Evolutionary conservation across 495 filamentous ascomycete genomes (phyloP).

Genomic region (Hypoxylon lenormandii): DNA sequence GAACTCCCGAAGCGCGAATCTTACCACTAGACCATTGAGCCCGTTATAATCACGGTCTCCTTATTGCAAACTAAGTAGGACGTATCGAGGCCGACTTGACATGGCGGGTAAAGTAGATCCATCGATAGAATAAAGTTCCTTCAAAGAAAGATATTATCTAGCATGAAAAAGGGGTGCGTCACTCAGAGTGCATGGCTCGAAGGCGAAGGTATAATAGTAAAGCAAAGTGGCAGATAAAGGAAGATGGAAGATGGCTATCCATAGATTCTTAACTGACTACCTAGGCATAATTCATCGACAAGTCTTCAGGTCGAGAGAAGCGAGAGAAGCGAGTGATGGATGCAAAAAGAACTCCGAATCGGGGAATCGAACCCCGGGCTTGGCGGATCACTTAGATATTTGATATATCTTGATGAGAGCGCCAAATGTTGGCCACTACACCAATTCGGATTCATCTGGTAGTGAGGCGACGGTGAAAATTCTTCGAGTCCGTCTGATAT

Average conservation of each 20-base stretch:
- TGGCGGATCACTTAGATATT: conserved; percentile 26
- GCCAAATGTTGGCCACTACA: conserved; percentile 53
- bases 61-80: too few species aligned
- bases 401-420: conserved; percentile 39
- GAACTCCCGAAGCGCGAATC: conserved; percentile 6
- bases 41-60: background rate
- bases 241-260: too few species aligned
- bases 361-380: conserved; percentile 54
- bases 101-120: too few species aligned
- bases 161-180: too few species aligned
- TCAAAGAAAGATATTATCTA: too few species aligned
- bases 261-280: too few species aligned
- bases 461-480: background rate
- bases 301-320: background rate
- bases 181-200: too few species aligned
- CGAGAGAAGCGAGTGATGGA: background rate
- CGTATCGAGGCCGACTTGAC: too few species aligned
- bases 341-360: conserved; percentile 47
- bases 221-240: too few species aligned
- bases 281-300: background rate
- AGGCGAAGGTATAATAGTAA: too few species aligned
- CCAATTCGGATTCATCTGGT: conserved; percentile 50
- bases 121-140: too few species aligned
- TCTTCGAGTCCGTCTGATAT: background rate
- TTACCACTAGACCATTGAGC: conserved; percentile 11